Conservation (phyloP, 179 eudicot genomes). For the Monotropa hypopitys region DNA sequence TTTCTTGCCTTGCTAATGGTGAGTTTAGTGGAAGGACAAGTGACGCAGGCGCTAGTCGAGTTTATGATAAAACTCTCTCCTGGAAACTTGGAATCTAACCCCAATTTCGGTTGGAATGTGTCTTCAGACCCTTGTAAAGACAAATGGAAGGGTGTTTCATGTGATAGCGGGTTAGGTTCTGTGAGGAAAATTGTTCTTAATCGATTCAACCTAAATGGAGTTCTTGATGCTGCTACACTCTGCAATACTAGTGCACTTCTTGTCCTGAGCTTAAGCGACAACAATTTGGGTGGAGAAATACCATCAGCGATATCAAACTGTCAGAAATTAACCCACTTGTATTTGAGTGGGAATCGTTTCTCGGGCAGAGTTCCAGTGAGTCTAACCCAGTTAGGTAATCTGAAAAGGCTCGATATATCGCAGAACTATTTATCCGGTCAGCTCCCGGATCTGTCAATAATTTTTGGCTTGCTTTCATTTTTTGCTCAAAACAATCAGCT, state of each 20-base stretch:
- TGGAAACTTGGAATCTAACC: constrained; percentile 1
- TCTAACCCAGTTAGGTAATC: constrained; percentile 17
- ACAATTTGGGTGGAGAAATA: constrained; percentile 22
- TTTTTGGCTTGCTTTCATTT: constrained; percentile 29
- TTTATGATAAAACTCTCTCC: constrained; percentile 28
- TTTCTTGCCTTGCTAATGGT: constrained; percentile 9
- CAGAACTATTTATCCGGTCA: constrained; percentile 21
- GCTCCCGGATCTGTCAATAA: constrained; percentile 26
- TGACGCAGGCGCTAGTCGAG: constrained; percentile 15
- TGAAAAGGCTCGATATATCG: constrained; percentile 30
- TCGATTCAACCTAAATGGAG: constrained; percentile 18
- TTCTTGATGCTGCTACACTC: constrained; percentile 22
- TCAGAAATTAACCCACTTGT: constrained; percentile 25
- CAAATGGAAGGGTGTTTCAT: constrained; percentile 29
- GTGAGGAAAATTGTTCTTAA: constrained; percentile 32
- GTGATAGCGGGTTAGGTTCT: constrained; percentile 4
- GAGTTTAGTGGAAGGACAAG: constrained; percentile 16
- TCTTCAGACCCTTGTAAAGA: constrained; percentile 32
- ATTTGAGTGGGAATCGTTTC: constrained; percentile 22
- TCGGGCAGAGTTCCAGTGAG: constrained; percentile 25
- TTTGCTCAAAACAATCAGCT: constrained; percentile 26
- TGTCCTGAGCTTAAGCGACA: constrained; percentile 26
- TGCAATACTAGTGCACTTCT: constrained; percentile 16
- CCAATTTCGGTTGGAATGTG: constrained; percentile 30
- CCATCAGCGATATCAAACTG: constrained; percentile 29